Conservation (phyloP, 1,139 yeast species). For the Taphrina communis region DNA sequence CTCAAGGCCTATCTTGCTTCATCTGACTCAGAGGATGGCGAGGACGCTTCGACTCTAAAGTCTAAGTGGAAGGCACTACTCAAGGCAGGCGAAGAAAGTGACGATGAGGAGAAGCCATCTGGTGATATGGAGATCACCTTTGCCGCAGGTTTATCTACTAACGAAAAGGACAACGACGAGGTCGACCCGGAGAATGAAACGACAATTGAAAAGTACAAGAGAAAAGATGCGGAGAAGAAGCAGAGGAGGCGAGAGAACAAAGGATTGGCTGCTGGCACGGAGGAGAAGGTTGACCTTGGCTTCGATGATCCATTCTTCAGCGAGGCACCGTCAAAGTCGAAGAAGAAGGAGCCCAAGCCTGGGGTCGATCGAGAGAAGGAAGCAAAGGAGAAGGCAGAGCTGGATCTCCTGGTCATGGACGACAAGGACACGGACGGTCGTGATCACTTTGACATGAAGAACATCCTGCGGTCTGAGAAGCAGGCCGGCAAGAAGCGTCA, state of each 20-base stretch:
- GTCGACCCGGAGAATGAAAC: conserved; percentile 64
- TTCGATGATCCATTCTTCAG: conserved; percentile 47
- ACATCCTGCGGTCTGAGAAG: conserved; percentile 49
- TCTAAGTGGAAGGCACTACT: conserved; percentile 46
- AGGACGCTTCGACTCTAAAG: conserved; percentile 54
- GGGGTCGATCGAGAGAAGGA: conserved; percentile 43
- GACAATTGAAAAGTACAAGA: conserved; percentile 78
- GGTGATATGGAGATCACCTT: conserved; percentile 96
- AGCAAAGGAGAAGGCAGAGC: conserved; percentile 46
- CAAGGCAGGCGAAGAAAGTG: conserved; percentile 52
- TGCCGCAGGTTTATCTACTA: conserved; percentile 73
- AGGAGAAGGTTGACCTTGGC: conserved; percentile 47
- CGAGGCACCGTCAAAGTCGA: conserved; percentile 52
- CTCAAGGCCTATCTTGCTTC: conserved; percentile 88
- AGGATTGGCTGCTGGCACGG: conserved; percentile 47
- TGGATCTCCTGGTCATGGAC: conserved; percentile 67
- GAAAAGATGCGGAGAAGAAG: conserved; percentile 92
- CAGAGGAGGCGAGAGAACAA: conserved; percentile 68
- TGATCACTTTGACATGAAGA: conserved; percentile 76
- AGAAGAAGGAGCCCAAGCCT: conserved; percentile 42
- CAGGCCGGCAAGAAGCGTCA: conserved; percentile 65
- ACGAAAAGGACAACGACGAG: conserved; percentile 54
- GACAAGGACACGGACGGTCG: conserved; percentile 57
- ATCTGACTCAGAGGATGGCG: conserved; percentile 58
- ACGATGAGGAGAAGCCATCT: conserved; percentile 56